Evolutionary conservation across 2,329 filamentous ascomycete genomes (phyloP).

Genomic region (Macrophomina tecta): DNA sequence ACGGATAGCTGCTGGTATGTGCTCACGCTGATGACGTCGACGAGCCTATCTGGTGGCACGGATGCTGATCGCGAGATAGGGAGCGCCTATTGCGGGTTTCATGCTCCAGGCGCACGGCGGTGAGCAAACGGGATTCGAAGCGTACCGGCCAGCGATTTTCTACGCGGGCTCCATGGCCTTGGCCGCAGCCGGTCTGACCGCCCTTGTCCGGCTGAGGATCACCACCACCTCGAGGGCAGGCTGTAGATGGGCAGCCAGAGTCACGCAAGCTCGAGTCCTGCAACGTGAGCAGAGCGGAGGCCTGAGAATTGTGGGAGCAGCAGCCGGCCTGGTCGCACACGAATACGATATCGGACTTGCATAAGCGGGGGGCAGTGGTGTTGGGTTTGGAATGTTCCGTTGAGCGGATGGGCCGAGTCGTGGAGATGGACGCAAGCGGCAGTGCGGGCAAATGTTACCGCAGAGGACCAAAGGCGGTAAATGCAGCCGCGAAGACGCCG

Average conservation of each 20-base stretch:
- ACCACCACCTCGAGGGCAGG: slow-evolving; percentile 26
- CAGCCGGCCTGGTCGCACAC: not conserved
- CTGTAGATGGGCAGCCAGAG: slow-evolving; percentile 19
- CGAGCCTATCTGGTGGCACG: not conserved
- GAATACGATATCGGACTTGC: slow-evolving; percentile 19
- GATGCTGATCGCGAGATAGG: slow-evolving; percentile 27
- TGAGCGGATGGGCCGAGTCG: slow-evolving; percentile 18
- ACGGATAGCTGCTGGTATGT: slow-evolving; percentile 55
- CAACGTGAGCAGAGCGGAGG: slow-evolving; percentile 11
- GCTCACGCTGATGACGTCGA: slow-evolving; percentile 39
- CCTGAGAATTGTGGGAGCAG: slow-evolving; percentile 11
- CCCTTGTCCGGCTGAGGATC: slow-evolving; percentile 29
- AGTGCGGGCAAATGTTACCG: not conserved
- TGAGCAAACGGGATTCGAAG: slow-evolving; percentile 28
- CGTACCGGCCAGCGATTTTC: slow-evolving; percentile 31
- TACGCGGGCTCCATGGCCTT: slow-evolving; percentile 30
- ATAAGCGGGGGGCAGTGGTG: slow-evolving; percentile 6
- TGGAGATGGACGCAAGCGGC: slow-evolving; percentile 22
- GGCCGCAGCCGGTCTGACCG: slow-evolving; percentile 28
- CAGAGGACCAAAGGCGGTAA: not conserved
- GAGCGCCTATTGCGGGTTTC: slow-evolving; percentile 31
- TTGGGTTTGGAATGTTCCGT: slow-evolving; percentile 26
- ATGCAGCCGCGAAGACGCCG: not conserved
- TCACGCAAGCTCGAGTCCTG: not conserved
- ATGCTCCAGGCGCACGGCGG: slow-evolving; percentile 30